Conservation (phyloP, 768 basidiomycete genomes). For the Gautieria morchelliformis region DNA sequence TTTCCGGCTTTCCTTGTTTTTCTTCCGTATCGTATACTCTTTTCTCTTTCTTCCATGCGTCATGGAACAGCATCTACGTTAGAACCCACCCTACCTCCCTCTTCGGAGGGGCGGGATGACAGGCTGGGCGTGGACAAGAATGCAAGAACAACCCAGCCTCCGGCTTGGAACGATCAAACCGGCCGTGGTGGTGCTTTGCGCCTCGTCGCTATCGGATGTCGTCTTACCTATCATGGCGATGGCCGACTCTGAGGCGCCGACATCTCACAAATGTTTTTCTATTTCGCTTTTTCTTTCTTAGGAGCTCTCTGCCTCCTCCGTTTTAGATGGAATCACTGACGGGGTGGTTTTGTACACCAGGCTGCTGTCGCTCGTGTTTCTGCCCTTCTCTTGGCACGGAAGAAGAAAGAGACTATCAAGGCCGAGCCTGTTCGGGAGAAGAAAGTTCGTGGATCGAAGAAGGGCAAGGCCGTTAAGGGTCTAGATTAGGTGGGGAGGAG, state of each 20-base stretch:
- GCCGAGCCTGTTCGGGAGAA: constrained; percentile 6
- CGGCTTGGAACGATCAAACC: constrained; percentile 51
- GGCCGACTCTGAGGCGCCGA: constrained; percentile 69
- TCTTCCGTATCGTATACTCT: not conserved
- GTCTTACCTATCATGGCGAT: constrained; percentile 49
- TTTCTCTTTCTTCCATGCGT: not conserved
- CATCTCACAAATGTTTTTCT: constrained; percentile 21
- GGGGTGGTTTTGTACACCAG: constrained; percentile 26
- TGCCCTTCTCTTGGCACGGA: constrained; percentile 25
- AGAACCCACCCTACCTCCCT: constrained; percentile 60
- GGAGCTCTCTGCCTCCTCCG: constrained; percentile 2
- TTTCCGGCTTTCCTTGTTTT: constrained; percentile 8
- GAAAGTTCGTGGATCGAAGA: constrained; percentile 9
- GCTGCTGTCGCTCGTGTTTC: constrained; percentile 70
- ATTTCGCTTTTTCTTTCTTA: constrained; percentile 11
- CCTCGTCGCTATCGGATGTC: constrained; percentile 75
- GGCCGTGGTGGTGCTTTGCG: constrained; percentile 36
- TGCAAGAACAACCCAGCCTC: constrained; percentile 59
- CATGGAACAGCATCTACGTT: constrained; percentile 62
- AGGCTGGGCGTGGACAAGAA: constrained; percentile 90
- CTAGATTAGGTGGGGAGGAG: not conserved
- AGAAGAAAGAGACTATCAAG: constrained; percentile 7
- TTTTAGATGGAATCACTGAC: constrained; percentile 21
- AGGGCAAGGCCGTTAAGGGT: constrained; percentile 8
- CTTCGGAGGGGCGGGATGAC: constrained; percentile 52